Evolutionary conservation across 2,329 filamentous ascomycete species (phyloP).

Genomic region (Saccharata proteae): DNA sequence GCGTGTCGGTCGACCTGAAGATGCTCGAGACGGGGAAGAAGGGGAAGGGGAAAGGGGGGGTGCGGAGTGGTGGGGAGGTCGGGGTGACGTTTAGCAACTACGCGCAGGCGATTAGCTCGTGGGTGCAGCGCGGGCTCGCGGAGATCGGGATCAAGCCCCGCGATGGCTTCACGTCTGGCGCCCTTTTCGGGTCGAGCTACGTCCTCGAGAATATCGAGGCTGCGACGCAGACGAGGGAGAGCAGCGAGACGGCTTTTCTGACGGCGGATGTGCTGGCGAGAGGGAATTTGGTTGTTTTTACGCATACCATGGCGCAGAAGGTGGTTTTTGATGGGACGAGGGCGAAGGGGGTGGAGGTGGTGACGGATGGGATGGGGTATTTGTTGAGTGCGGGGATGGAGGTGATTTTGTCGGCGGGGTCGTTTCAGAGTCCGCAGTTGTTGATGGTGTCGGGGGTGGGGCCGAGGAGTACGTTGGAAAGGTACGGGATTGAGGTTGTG

Average conservation of each 20-base stretch:
- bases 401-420: neutral
- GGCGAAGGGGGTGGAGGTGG: constrained; percentile 9
- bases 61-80: constrained; percentile 8
- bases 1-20: constrained; percentile 13
- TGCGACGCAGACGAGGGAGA: constrained; percentile 10
- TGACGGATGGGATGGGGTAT: too few relatives aligned
- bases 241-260: constrained; percentile 13
- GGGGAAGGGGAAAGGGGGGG: too few relatives aligned
- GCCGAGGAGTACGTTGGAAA: neutral
- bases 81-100: constrained; percentile 13
- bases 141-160: constrained; percentile 12
- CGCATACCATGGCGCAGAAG: constrained; percentile 7
- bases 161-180: constrained; percentile 12
- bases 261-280: constrained; percentile 10
- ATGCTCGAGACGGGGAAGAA: too few relatives aligned
- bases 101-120: constrained; percentile 12
- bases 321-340: constrained; percentile 6
- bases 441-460: neutral
- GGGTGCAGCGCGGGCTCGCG: constrained; percentile 10
- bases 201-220: constrained; percentile 8
- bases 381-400: neutral
- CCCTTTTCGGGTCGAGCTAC: constrained; percentile 12
- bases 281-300: constrained; percentile 10
- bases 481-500: neutral
- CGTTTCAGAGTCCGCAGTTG: neutral